Percentiles rank a stretch among this genome's conserved stretches.
These are phyloP conservation scores for Craspedostauros australis DNA, from an alignment of 108 stramenopile species.

Conservation along the genomic window DNA sequence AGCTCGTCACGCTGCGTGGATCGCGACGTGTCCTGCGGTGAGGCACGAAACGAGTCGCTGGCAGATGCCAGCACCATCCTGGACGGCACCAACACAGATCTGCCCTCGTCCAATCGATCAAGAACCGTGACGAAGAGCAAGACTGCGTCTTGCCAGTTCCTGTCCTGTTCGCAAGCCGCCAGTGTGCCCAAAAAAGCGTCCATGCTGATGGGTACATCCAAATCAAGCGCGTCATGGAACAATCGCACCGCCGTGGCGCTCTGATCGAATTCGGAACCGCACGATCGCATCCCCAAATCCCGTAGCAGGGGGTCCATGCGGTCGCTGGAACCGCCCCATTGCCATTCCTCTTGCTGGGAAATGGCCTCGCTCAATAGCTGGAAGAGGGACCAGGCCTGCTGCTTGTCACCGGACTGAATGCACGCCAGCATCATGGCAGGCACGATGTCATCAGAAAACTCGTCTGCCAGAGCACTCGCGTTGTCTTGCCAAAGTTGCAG, in stretches of 20 bases:
- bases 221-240: conserved; percentile 41
- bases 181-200: conserved; percentile 53
- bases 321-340: conserved; percentile 69
- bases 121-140: conserved; percentile 29
- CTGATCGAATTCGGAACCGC: neutral
- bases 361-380: conserved; percentile 3
- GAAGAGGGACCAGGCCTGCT: neutral
- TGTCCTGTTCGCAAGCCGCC: conserved; percentile 56
- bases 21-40: too few relatives aligned
- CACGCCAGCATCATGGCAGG: neutral
- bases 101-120: too few relatives aligned
- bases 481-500: too few relatives aligned
- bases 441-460: neutral
- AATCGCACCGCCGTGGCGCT: conserved; percentile 27
- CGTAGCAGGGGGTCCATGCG: conserved; percentile 48
- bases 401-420: neutral
- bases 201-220: conserved; percentile 40
- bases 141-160: conserved; percentile 45
- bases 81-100: too few relatives aligned
- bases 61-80: too few relatives aligned
- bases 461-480: neutral
- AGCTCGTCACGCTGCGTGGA: too few relatives aligned
- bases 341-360: conserved; percentile 15
- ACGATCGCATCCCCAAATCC: conserved; percentile 58
- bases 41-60: too few relatives aligned